Conservation (phyloP, 371 early-diverging fungal species). For the Batrachochytrium dendrobatidis region DNA sequence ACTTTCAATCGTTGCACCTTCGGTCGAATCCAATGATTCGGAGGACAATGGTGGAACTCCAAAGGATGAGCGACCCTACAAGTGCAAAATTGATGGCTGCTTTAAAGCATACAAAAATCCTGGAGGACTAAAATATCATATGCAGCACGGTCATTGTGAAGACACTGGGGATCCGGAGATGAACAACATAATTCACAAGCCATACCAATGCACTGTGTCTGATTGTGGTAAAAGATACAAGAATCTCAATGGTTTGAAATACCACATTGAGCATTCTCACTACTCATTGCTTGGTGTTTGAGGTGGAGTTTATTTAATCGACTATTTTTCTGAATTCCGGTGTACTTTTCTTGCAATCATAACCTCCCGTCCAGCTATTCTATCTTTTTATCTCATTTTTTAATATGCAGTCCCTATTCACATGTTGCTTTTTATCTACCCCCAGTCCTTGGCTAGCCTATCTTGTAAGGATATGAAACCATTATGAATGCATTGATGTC, state of each 20-base stretch:
- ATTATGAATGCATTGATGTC: too few species aligned
- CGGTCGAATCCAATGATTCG: neutral
- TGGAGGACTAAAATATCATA: constrained; percentile 62
- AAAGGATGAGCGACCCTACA: constrained; percentile 36
- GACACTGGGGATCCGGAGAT: constrained; percentile 42
- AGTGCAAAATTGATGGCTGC: constrained; percentile 50
- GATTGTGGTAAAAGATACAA: constrained; percentile 63
- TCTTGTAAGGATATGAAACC: too few species aligned
- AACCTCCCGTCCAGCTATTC: too few species aligned
- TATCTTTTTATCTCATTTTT: too few species aligned
- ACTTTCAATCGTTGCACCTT: neutral
- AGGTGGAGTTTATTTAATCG: neutral
- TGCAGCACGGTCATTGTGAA: constrained; percentile 52
- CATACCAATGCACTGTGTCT: constrained; percentile 51
- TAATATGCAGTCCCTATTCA: too few species aligned
- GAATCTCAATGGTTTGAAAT: constrained; percentile 56
- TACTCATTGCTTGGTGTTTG: constrained; percentile 17
- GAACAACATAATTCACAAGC: constrained; percentile 49
- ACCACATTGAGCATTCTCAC: constrained; percentile 36
- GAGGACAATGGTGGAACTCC: constrained; percentile 4
- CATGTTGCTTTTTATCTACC: too few species aligned
- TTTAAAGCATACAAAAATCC: constrained; percentile 61
- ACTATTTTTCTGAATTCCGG: too few species aligned
- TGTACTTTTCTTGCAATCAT: too few species aligned
- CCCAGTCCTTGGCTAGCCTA: too few species aligned